These are phyloP conservation scores for Collybia sordida DNA, from an alignment of 768 basidiomycete species.

Conservation along the genomic window DNA sequence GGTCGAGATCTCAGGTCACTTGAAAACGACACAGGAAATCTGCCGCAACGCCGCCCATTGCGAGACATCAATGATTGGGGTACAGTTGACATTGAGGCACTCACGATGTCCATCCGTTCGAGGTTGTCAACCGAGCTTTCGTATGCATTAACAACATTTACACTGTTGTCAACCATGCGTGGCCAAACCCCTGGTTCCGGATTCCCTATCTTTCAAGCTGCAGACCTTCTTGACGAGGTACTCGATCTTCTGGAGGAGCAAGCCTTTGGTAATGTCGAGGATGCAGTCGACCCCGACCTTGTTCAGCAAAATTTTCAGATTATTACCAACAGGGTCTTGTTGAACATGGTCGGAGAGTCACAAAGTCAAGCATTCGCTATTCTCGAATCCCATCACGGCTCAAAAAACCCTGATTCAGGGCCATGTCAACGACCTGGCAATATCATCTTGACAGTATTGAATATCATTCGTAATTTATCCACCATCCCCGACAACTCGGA, in stretches of 20 bases:
- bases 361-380: conserved; percentile 61
- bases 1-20: conserved; percentile 77
- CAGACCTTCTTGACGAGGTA: conserved; percentile 82
- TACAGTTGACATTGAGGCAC: conserved; percentile 84
- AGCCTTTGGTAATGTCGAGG: conserved; percentile 60
- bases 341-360: conserved; percentile 55
- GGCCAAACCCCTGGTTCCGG: conserved; percentile 62
- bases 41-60: conserved; percentile 54
- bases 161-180: conserved; percentile 76
- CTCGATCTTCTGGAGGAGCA: conserved; percentile 85
- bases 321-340: conserved; percentile 65
- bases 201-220: conserved; percentile 74
- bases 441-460: conserved; percentile 65
- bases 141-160: conserved; percentile 87
- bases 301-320: conserved; percentile 36
- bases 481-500: conserved; percentile 67
- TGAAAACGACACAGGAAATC: conserved; percentile 55
- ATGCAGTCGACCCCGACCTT: conserved; percentile 17
- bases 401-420: conserved; percentile 48
- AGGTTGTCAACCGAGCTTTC: conserved; percentile 81
- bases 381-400: conserved; percentile 47
- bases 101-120: conserved; percentile 91
- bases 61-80: conserved; percentile 86
- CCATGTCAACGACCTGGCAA: conserved; percentile 69
- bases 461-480: conserved; percentile 88